Evolutionary conservation across 495 filamentous ascomycete species (phyloP).

Genomic region (Baudoinia panamericana): DNA sequence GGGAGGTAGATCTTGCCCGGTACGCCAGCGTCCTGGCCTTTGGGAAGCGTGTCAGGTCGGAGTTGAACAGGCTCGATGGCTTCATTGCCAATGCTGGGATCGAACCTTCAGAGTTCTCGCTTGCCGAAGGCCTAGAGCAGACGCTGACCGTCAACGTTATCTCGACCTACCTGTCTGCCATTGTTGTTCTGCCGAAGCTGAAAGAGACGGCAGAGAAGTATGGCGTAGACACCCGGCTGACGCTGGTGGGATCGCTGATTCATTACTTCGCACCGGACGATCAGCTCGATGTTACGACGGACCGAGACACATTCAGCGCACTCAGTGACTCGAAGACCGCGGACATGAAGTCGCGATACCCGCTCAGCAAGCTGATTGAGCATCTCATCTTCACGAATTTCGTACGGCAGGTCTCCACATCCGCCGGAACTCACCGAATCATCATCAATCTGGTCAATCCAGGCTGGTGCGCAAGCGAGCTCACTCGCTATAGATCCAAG

Average conservation of each 20-base stretch:
- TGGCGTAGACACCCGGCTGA: not conserved
- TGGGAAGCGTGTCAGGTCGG: slow-evolving; percentile 28
- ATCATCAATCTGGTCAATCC: slow-evolving; percentile 31
- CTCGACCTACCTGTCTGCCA: slow-evolving; percentile 34
- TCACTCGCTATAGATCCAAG: slow-evolving; percentile 17
- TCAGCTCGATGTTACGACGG: slow-evolving; percentile 1
- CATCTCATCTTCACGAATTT: not conserved
- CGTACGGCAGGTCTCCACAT: slow-evolving; percentile 2
- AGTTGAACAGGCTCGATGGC: slow-evolving; percentile 30
- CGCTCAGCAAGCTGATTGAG: slow-evolving; percentile 19
- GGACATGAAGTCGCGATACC: slow-evolving; percentile 22
- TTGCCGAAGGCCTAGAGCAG: slow-evolving; percentile 34
- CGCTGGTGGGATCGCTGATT: slow-evolving; percentile 4
- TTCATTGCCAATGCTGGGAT: slow-evolving; percentile 30
- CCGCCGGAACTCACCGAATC: slow-evolving; percentile 15
- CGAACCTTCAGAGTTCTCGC: slow-evolving; percentile 23
- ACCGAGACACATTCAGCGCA: not conserved
- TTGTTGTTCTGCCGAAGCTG: slow-evolving; percentile 30
- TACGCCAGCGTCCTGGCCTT: slow-evolving; percentile 38
- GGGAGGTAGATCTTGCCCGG: slow-evolving; percentile 40
- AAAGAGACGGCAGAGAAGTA: slow-evolving; percentile 8
- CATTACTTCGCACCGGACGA: slow-evolving; percentile 3
- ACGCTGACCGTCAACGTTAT: slow-evolving; percentile 36
- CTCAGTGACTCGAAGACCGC: slow-evolving; percentile 19
- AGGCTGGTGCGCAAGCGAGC: slow-evolving; percentile 28